These are phyloP conservation scores for Boletus sp. DNA, from an alignment of 1,284 basidiomycete species.

Conservation along the genomic window DNA sequence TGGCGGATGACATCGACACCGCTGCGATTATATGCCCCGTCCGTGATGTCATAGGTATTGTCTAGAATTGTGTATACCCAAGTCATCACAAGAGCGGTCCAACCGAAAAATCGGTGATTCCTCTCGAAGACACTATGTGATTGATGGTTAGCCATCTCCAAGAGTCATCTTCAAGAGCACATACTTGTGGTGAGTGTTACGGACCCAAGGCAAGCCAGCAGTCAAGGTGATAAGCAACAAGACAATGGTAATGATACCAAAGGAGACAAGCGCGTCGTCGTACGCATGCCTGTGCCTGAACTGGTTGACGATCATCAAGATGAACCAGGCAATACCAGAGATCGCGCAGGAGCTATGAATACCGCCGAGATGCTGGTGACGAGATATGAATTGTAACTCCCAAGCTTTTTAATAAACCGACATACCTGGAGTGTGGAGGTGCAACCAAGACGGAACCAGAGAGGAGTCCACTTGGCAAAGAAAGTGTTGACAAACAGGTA, in stretches of 20 bases:
- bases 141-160: constrained; percentile 5
- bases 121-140: constrained; percentile 60
- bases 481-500: constrained; percentile 48
- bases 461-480: constrained; percentile 71
- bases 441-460: constrained; percentile 65
- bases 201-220: constrained; percentile 65
- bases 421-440: constrained; percentile 64
- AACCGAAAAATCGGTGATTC: constrained; percentile 73
- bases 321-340: constrained; percentile 62
- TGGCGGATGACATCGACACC: constrained; percentile 55
- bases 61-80: constrained; percentile 66
- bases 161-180: constrained; percentile 20
- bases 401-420: neutral
- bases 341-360: constrained; percentile 72
- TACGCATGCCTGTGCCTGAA: constrained; percentile 45
- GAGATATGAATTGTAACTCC: constrained; percentile 10
- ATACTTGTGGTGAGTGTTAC: constrained; percentile 75
- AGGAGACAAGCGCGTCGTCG: constrained; percentile 51
- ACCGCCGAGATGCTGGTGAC: constrained; percentile 62
- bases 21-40: constrained; percentile 51
- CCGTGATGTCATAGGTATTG: constrained; percentile 53
- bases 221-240: constrained; percentile 53
- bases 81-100: constrained; percentile 58
- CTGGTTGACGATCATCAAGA: constrained; percentile 56
- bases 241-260: constrained; percentile 54